Evolutionary conservation across 2,329 filamentous ascomycete species (phyloP).

Genomic region (Metarhizium album): DNA sequence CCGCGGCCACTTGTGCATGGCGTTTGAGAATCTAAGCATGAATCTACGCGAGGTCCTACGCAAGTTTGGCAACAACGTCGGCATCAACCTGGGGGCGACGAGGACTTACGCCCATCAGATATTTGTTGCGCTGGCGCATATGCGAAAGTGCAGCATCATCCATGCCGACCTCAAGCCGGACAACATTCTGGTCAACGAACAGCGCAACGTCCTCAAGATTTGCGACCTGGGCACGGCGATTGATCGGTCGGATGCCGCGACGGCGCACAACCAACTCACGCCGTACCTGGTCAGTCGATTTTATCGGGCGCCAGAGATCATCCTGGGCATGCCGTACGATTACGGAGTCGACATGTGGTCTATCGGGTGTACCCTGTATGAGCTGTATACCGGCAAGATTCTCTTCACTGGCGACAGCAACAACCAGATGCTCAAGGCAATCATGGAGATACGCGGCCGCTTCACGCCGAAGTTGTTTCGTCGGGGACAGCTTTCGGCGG

Average conservation of each 20-base stretch:
- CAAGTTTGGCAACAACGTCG: slow-evolving; percentile 90
- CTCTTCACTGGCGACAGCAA: slow-evolving; percentile 91
- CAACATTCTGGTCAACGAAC: slow-evolving; percentile 86
- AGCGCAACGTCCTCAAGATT: slow-evolving; percentile 77
- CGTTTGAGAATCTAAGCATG: slow-evolving; percentile 89
- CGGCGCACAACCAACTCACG: slow-evolving; percentile 71
- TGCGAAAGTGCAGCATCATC: slow-evolving; percentile 86
- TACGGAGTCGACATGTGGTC: slow-evolving; percentile 97
- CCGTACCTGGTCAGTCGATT: slow-evolving; percentile 95
- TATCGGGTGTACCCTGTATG: slow-evolving; percentile 92
- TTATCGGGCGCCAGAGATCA: slow-evolving; percentile 94
- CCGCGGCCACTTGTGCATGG: slow-evolving; percentile 90
- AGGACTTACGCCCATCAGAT: slow-evolving; percentile 88
- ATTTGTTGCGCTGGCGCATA: slow-evolving; percentile 75
- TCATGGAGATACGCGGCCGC: slow-evolving; percentile 93
- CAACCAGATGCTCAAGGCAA: slow-evolving; percentile 94
- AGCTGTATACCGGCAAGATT: slow-evolving; percentile 95
- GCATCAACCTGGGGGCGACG: slow-evolving; percentile 81
- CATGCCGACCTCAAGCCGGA: slow-evolving; percentile 97
- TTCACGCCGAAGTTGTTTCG: slow-evolving; percentile 83
- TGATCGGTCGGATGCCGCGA: slow-evolving; percentile 66
- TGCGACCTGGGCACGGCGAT: slow-evolving; percentile 96
- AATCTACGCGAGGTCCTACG: slow-evolving; percentile 90
- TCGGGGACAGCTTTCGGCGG: slow-evolving; percentile 61
- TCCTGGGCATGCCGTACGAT: slow-evolving; percentile 91